Evolutionary conservation across 345 rosid genomes (phyloP).

Genomic region (Hibiscus trionum): DNA sequence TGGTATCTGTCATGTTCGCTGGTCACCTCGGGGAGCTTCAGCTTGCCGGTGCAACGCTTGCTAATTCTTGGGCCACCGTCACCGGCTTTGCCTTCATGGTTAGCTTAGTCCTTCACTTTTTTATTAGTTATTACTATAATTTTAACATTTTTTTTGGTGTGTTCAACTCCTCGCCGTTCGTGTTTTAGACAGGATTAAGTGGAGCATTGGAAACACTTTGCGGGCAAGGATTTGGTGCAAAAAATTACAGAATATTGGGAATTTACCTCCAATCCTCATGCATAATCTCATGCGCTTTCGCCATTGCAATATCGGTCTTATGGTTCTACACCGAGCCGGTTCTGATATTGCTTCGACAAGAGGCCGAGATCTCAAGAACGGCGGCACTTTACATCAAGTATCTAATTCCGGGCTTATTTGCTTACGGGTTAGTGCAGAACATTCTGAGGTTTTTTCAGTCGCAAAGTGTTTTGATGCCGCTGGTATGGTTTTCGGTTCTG

Average conservation of each 20-base stretch:
- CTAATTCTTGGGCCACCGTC: too few relatives aligned
- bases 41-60: too few relatives aligned
- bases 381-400: slow-evolving; percentile 51
- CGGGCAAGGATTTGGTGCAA: slow-evolving; percentile 81
- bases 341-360: slow-evolving; percentile 44
- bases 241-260: slow-evolving; percentile 50
- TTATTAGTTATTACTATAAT: too few relatives aligned
- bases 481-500: slow-evolving; percentile 35
- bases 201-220: slow-evolving; percentile 83
- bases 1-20: too few relatives aligned
- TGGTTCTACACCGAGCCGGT: slow-evolving; percentile 53
- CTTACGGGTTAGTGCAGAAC: slow-evolving; percentile 55
- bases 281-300: slow-evolving; percentile 40
- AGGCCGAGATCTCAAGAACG: slow-evolving; percentile 33
- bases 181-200: slow-evolving; percentile 51
- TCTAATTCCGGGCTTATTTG: slow-evolving; percentile 62
- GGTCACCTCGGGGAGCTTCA: too few relatives aligned
- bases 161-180: neutral
- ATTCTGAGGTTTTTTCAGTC: slow-evolving; percentile 70
- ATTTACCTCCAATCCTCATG: slow-evolving; percentile 69
- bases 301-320: slow-evolving; percentile 37
- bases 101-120: too few relatives aligned
- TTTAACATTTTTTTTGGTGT: too few relatives aligned
- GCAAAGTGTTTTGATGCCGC: slow-evolving; percentile 46
- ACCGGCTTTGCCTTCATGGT: too few relatives aligned